Evolutionary conservation across 768 basidiomycete species (phyloP), one percentile per base, ranked within the genome.

Genomic region (Albatrellus ellisii): DNA sequence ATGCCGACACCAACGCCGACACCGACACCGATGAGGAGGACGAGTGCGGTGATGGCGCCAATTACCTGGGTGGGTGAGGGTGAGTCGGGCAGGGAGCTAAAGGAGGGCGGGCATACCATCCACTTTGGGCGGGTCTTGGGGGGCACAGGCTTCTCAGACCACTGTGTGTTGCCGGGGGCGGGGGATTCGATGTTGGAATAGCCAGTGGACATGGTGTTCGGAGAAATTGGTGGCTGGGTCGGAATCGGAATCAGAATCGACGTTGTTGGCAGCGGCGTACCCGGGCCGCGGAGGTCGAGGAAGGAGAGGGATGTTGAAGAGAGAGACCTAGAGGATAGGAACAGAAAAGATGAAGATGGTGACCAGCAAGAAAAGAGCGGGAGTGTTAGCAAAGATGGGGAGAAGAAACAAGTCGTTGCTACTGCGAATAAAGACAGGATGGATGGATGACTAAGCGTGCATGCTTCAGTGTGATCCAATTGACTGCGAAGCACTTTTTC

Each of bases 1-100:
- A 88, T 69, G 5, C 67, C 58, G 27, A 90, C 75, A 18, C 84
- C 86, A 17, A 79, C 68, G 20, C 64, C 67, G 41, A 82, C 69
- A 32, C 69, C 83, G 20, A 67, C 62, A n/a, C 61, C 71, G 26
- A 76, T 66, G 37, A 87, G 55, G 36, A 67, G 56, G 22, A 72
- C 44, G 20, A 84, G 50, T 9, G 54, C 65, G 22, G 62, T 46
- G 36, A 77, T 42, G 7, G 68, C 62, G 17, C 69, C 72, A 41
- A 76, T 61, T 45, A 78, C 66, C 81, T 83, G 44, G 11, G 29
- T 5, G 2, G 44, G 31, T 17, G 21, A 12, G 40, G 25, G 17
- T 15, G 39, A 35, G 9, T n/a, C 12, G 4, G 15, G 21, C 25
- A 21, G 39, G 26, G 20, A 25, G 27, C 9, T 21, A 8, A 21